These are phyloP conservation scores for Fraxinus velutina DNA, from an alignment of 305 asterid species.

Conservation along the genomic window DNA sequence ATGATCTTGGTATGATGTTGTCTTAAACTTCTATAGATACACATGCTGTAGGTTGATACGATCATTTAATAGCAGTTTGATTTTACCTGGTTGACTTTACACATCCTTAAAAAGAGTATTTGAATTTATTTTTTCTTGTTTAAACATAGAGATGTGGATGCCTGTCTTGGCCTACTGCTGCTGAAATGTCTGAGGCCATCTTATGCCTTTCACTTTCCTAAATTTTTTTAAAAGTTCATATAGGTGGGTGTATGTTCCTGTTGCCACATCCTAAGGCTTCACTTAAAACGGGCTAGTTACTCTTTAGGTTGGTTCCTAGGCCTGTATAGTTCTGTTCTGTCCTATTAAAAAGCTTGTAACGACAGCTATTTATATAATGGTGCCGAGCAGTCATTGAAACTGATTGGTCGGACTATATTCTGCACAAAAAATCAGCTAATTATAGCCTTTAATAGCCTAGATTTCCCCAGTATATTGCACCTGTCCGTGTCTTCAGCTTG, in stretches of 20 bases:
- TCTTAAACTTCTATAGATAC: conserved; percentile 4
- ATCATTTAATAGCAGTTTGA: background rate
- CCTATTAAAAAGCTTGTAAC: background rate
- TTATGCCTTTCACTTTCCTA: background rate
- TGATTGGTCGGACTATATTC: background rate
- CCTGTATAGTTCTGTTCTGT: background rate
- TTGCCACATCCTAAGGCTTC: background rate
- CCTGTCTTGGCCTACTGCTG: conserved; percentile 6
- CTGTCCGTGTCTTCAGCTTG: background rate
- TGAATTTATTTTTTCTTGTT: background rate
- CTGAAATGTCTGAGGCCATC: background rate
- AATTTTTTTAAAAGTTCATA: background rate
- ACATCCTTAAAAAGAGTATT: background rate
- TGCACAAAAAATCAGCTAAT: background rate
- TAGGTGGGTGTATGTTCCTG: background rate
- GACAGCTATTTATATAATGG: background rate
- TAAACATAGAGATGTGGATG: background rate
- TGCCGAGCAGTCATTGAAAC: background rate
- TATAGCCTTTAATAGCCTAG: background rate
- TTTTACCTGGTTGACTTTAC: background rate
- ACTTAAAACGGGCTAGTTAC: background rate
- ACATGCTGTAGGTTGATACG: background rate
- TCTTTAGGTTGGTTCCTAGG: background rate
- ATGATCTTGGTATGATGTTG: conserved; percentile 65
- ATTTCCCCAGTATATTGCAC: background rate